phyloP scores from a whole-genome alignment of 2,329 filamentous ascomycete genomes.

The Pseudogymnoascus verrucosus region DNA sequence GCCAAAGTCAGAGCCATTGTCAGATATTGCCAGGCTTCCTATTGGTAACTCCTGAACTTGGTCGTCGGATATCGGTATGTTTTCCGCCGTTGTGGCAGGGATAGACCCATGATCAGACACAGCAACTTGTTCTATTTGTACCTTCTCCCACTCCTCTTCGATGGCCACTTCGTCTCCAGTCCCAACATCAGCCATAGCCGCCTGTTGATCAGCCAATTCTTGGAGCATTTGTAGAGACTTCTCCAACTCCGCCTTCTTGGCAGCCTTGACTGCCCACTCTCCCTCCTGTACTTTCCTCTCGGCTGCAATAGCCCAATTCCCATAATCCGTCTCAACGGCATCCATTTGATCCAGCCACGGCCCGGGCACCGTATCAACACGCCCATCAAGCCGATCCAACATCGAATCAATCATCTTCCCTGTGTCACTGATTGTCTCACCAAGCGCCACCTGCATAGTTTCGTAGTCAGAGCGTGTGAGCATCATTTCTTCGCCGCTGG shows the following conservation, averaged over 20 bases:
- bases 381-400: conserved; percentile 78
- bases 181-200: conserved; percentile 10
- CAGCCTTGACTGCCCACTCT: conserved; percentile 38
- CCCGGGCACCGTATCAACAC: conserved; percentile 76
- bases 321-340: conserved; percentile 65
- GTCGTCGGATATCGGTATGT: background rate
- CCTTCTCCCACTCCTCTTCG: conserved; percentile 14
- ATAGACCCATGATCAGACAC: background rate
- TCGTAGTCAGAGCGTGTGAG: conserved; percentile 29
- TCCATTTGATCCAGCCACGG: conserved; percentile 85
- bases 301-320: conserved; percentile 71
- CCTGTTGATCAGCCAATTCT: conserved; percentile 14
- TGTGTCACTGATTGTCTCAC: conserved; percentile 59
- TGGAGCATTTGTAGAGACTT: conserved; percentile 22
- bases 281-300: conserved; percentile 65
- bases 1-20: background rate
- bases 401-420: conserved; percentile 73
- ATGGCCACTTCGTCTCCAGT: background rate
- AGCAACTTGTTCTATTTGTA: background rate
- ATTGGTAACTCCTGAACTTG: background rate
- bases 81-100: background rate
- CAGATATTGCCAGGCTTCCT: background rate
- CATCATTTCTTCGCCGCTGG: conserved; percentile 10
- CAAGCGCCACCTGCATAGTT: conserved; percentile 55
- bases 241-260: conserved; percentile 22